phyloP scores from a whole-genome alignment of 2,329 filamentous ascomycete genomes.

The Fonsecaea erecta region DNA sequence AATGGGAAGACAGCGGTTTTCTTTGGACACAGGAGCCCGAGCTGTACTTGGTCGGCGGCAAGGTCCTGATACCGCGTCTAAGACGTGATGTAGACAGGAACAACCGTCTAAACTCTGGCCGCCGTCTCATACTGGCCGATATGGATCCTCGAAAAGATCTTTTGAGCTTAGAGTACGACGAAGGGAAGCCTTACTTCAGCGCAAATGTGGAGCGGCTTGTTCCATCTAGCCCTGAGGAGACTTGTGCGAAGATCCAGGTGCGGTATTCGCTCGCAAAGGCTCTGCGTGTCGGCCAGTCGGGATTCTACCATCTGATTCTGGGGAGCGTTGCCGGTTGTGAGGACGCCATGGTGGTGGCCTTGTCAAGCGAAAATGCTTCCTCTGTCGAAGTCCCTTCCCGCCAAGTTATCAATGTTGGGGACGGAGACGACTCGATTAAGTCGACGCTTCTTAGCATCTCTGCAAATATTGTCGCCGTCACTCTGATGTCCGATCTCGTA shows the following conservation, averaged over 20 bases:
- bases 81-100: conserved; percentile 31
- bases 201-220: not conserved
- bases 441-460: not conserved
- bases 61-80: conserved; percentile 41
- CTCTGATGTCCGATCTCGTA: not conserved
- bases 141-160: not conserved
- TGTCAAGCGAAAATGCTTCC: not conserved
- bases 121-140: not conserved
- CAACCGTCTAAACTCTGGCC: conserved; percentile 38
- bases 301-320: conserved; percentile 15
- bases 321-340: conserved; percentile 4
- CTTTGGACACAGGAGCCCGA: conserved; percentile 43
- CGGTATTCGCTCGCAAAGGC: conserved; percentile 17
- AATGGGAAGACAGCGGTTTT: conserved; percentile 22
- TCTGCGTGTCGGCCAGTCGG: conserved; percentile 9
- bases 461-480: not conserved
- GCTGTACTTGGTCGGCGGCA: conserved; percentile 37
- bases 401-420: not conserved
- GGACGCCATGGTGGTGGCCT: not conserved
- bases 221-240: not conserved
- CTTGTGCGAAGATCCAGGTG: conserved; percentile 10
- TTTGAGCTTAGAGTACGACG: not conserved
- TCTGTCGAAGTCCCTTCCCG: not conserved
- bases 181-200: not conserved
- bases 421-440: not conserved